A percentile compares a stretch with the other conserved stretches of the same genome.
Conservation (phyloP, 78 protist species). For the slime mould (Dictyostelium discoideum) region DNA sequence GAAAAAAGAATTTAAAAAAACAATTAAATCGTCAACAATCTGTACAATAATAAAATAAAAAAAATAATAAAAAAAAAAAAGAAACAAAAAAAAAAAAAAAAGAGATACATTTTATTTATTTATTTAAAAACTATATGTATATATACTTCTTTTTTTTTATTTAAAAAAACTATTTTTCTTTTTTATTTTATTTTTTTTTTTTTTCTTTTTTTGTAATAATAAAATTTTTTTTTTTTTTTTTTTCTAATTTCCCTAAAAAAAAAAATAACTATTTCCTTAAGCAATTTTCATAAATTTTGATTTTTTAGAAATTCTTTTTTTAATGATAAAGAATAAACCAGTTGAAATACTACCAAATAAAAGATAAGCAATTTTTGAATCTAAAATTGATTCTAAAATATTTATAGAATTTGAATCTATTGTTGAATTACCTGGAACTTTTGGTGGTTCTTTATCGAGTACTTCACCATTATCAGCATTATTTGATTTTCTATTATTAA, state of each 20-base stretch:
- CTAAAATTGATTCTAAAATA: neutral
- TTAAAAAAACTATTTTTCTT: neutral
- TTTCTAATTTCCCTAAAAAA: neutral
- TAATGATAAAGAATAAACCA: neutral
- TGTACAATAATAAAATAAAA: neutral
- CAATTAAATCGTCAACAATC: neutral
- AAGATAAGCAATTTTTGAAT: conserved; percentile 39
- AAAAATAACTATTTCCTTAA: neutral
- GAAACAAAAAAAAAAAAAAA: neutral
- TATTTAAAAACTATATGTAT: neutral
- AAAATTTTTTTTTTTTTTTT: neutral
- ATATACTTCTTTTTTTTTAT: neutral
- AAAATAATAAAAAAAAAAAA: no score
- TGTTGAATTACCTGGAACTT: neutral
- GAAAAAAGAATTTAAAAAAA: neutral
- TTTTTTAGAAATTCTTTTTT: conserved; percentile 28
- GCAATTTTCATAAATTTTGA: conserved; percentile 74
- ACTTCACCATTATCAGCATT: neutral
- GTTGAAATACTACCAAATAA: conserved; percentile 21
- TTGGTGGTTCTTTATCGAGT: neutral
- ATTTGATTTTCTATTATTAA: neutral
- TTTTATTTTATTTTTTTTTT: neutral
- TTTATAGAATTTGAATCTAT: neutral
- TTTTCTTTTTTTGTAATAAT: neutral
- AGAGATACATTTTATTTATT: no score